Evolutionary conservation across 2,329 filamentous ascomycete species (phyloP).

Genomic region (Monosporascus sp.): DNA sequence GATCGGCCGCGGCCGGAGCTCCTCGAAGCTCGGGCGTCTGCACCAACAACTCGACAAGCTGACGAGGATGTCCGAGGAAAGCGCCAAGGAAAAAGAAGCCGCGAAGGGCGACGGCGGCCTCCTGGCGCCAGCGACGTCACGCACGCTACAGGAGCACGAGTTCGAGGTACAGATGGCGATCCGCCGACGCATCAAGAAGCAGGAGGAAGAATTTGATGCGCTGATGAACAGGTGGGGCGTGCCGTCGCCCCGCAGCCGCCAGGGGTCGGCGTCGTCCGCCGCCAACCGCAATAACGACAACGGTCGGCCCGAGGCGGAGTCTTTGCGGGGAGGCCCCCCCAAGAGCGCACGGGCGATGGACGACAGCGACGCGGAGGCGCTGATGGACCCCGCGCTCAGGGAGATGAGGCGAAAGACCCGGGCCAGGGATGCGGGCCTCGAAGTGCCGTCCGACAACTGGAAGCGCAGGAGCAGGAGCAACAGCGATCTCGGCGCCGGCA

Average conservation of each 20-base stretch:
- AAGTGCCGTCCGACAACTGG: neutral
- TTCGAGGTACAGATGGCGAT: conserved; percentile 2
- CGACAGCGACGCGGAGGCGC: neutral
- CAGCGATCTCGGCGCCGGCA: neutral
- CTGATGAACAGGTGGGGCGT: conserved; percentile 1
- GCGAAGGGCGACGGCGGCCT: neutral
- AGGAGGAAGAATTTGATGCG: conserved; percentile 1
- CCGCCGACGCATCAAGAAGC: conserved; percentile 3
- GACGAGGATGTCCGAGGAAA: too few relatives aligned
- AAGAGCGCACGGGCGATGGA: neutral
- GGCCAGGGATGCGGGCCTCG: neutral
- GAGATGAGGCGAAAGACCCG: neutral
- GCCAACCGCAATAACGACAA: neutral
- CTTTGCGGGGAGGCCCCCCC: too few relatives aligned
- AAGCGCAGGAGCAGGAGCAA: neutral
- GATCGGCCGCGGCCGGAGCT: neutral
- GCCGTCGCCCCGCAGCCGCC: neutral
- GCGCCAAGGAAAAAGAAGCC: neutral
- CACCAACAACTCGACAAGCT: neutral
- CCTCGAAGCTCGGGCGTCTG: neutral
- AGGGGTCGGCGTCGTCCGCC: neutral
- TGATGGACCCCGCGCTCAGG: neutral
- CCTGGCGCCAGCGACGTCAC: neutral
- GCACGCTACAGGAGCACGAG: conserved; percentile 1
- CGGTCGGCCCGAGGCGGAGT: too few relatives aligned